Evolutionary conservation across 768 basidiomycete genomes (phyloP).

Genomic region (Tricholomella constricta): DNA sequence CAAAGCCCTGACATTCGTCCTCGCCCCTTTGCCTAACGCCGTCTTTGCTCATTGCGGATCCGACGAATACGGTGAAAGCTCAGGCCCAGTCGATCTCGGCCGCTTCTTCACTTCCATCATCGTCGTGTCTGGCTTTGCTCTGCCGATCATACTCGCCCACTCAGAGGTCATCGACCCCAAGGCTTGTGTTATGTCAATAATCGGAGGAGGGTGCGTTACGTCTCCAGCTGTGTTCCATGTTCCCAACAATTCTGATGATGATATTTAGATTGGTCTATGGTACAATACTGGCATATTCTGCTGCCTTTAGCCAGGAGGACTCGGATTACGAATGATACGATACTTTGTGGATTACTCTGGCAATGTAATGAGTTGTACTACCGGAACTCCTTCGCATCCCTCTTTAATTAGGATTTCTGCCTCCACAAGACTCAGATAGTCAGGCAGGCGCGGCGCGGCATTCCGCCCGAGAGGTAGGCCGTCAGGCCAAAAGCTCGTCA

Average conservation of each 20-base stretch:
- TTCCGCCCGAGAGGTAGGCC: too few species aligned
- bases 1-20: slow-evolving; percentile 88
- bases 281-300: slow-evolving; percentile 86
- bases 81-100: slow-evolving; percentile 84
- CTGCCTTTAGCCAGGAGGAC: slow-evolving; percentile 77
- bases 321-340: slow-evolving; percentile 72
- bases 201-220: slow-evolving; percentile 80
- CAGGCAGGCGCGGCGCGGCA: too few species aligned
- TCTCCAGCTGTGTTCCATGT: neutral
- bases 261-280: slow-evolving; percentile 75
- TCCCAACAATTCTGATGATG: neutral
- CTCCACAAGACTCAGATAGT: too few species aligned
- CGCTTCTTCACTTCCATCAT: slow-evolving; percentile 91
- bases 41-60: slow-evolving; percentile 90
- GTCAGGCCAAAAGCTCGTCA: neutral
- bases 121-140: slow-evolving; percentile 91
- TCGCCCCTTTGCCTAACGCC: slow-evolving; percentile 95
- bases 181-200: slow-evolving; percentile 93
- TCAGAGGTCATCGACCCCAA: slow-evolving; percentile 82
- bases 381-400: neutral
- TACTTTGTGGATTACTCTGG: slow-evolving; percentile 11
- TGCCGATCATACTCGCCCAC: slow-evolving; percentile 91
- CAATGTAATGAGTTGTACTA: slow-evolving; percentile 13
- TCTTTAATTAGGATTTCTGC: neutral
- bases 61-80: slow-evolving; percentile 81